Conservation (phyloP, 345 rosid species). For the Arabis hirsuta region DNA sequence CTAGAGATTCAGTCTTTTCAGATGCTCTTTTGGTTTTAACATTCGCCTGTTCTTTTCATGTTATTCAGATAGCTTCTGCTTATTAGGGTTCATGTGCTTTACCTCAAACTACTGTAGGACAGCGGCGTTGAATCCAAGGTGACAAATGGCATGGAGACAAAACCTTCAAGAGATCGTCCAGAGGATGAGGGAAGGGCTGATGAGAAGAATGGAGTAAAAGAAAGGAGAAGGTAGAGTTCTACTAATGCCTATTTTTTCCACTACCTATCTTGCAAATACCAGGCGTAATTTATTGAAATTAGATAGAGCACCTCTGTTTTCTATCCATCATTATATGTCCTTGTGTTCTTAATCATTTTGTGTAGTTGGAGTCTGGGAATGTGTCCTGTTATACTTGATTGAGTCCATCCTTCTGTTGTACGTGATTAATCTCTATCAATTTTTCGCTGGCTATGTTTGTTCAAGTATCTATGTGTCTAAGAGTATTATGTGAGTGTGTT, state of each 20-base stretch:
- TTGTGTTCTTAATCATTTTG: conserved; percentile 14
- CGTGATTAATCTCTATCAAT: background rate
- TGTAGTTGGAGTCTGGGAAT: conserved; percentile 12
- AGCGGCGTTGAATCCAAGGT: conserved; percentile 57
- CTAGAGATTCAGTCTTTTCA: conserved; percentile 55
- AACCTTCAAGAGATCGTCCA: conserved; percentile 47
- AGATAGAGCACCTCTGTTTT: background rate
- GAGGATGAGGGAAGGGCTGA: conserved; percentile 57
- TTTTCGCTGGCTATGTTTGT: background rate
- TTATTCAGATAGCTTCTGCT: conserved; percentile 98
- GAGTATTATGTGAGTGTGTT: conserved; percentile 1
- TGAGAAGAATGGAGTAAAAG: conserved; percentile 61
- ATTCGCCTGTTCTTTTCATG: conserved; percentile 71
- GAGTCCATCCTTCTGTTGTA: background rate
- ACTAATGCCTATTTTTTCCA: conserved; percentile 1
- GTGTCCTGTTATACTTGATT: background rate
- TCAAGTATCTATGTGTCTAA: background rate
- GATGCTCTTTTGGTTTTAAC: conserved; percentile 68
- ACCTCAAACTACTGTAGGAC: conserved; percentile 99
- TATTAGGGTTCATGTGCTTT: conserved; percentile 99
- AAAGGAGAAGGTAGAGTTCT: conserved; percentile 61
- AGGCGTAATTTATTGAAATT: background rate
- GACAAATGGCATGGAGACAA: conserved; percentile 51
- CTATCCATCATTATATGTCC: background rate
- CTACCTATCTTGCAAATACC: conserved; percentile 2